Evolutionary conservation across 176 grass and related monocot genomes (phyloP), one percentile per base, ranked within the genome.

Genomic region (Elaeis guineensis): DNA sequence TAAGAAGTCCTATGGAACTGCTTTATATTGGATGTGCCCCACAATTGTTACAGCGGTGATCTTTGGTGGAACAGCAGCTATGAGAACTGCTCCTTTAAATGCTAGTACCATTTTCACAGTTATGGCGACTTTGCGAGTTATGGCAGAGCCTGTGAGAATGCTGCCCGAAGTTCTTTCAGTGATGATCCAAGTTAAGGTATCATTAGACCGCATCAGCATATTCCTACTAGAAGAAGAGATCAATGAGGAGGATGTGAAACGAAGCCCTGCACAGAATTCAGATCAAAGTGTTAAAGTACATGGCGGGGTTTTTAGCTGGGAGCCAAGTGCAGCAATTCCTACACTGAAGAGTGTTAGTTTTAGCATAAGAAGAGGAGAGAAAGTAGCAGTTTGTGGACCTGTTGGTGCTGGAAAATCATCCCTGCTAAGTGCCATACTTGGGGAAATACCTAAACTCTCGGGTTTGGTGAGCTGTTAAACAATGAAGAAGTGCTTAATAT

Each of bases 321-420:
- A 72, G 48, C 57, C 69, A 21, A 86, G 22, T 62, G 67, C 58
- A 59, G 59, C 65, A 69, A 23, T 26, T 67, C 62, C 80, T 25
- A 62, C 92, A 23, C 58, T 96, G 25, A 78, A 76, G 29, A 77
- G 84, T 74, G 57, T 88, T 49, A 74, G 76, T 64, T 77, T 96
- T 44, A 58, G 16, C 21, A 65, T 90, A 28, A 35, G 17, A 1
- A 69, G 53, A 73, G 92, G 81, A 69, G 76, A 90, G 65, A 96
- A 90, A 48, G 77, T 90, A 20, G 83, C 87, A 3, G 54, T 96
- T 52, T 96, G 92, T 19, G 92, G 92, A 3, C 75, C 86, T 2
- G 92, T 96, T 70, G 83, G 92, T 61, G 86, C 86, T 17, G 92
- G 83, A 56, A 96, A 96, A 78, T 90, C 92, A 23, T 90, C 92